Evolutionary conservation across 2,329 filamentous ascomycete genomes (phyloP).

Genomic region (Penicillium sp.): DNA sequence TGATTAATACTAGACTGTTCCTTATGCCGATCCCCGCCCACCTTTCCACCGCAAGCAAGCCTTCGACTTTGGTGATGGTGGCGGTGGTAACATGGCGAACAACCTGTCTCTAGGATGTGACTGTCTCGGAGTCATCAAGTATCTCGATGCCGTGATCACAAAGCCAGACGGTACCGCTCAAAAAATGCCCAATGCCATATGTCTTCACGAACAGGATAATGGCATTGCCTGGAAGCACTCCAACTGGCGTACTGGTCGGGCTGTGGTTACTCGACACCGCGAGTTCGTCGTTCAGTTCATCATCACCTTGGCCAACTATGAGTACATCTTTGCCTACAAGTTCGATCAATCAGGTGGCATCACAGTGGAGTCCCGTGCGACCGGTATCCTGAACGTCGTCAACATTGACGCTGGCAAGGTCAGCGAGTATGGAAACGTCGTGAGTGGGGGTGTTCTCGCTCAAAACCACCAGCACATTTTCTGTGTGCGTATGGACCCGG

Average conservation of each 20-base stretch:
- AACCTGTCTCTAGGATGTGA: constrained; percentile 55
- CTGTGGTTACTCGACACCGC: constrained; percentile 59
- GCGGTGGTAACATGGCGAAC: constrained; percentile 66
- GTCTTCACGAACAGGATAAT: constrained; percentile 65
- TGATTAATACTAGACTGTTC: constrained; percentile 44
- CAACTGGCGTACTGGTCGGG: constrained; percentile 64
- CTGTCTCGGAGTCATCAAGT: constrained; percentile 65
- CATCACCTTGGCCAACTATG: constrained; percentile 60
- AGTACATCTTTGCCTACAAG: constrained; percentile 52
- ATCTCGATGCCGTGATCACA: constrained; percentile 59
- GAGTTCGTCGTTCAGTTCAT: constrained; percentile 66
- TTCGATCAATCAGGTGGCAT: constrained; percentile 60
- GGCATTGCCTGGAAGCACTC: constrained; percentile 69
- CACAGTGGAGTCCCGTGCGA: constrained; percentile 66
- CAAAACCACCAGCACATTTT: constrained; percentile 75
- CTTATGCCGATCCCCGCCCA: constrained; percentile 64
- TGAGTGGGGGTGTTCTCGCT: constrained; percentile 66
- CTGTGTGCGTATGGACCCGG: constrained; percentile 62
- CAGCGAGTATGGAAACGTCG: constrained; percentile 65
- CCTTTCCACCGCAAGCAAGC: constrained; percentile 70
- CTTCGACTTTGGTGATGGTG: constrained; percentile 70
- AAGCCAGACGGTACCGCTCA: constrained; percentile 55
- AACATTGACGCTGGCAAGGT: constrained; percentile 61
- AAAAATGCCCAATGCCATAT: constrained; percentile 61
- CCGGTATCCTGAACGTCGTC: constrained; percentile 64